A percentile compares a stretch with the other conserved stretches of the same genome.
Evolutionary conservation across 164 flowering plant species (phyloP).

Genomic region (Umbellularia californica): DNA sequence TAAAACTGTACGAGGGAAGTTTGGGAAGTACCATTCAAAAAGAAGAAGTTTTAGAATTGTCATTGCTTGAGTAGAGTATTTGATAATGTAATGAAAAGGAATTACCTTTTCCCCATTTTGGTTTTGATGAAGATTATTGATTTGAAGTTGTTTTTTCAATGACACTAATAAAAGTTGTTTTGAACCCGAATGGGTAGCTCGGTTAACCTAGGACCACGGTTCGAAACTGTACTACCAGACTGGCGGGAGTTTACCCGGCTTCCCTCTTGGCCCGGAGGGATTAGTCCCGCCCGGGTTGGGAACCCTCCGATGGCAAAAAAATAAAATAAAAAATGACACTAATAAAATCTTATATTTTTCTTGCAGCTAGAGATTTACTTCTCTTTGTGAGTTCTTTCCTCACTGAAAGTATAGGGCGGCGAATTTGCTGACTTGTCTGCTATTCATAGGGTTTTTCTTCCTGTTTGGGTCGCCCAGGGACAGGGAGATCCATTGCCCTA

Average conservation of each 20-base stretch:
- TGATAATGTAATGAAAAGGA: neutral
- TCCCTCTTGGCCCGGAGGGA: no score
- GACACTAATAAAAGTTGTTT: neutral
- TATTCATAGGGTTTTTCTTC: slow-evolving; percentile 2
- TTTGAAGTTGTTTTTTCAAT: neutral
- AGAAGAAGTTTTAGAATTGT: neutral
- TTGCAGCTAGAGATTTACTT: neutral
- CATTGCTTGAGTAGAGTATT: neutral
- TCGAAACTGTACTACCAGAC: no score
- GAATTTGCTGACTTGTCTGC: neutral
- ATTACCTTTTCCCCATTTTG: neutral
- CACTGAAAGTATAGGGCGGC: neutral
- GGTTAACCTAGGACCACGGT: no score
- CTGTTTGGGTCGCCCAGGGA: neutral
- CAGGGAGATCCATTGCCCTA: slow-evolving; percentile 1
- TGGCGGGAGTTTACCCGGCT: no score
- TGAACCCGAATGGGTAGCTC: no score
- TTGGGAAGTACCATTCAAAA: no score
- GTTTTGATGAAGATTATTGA: no score
- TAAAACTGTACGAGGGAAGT: no score
- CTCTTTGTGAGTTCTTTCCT: neutral
- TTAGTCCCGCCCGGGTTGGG: no score
- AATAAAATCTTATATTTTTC: neutral
- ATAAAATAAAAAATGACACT: no score
- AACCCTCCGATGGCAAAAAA: no score